Evolutionary conservation across 2,329 filamentous ascomycete genomes (phyloP).

Genomic region (Epichloe uncinata): DNA sequence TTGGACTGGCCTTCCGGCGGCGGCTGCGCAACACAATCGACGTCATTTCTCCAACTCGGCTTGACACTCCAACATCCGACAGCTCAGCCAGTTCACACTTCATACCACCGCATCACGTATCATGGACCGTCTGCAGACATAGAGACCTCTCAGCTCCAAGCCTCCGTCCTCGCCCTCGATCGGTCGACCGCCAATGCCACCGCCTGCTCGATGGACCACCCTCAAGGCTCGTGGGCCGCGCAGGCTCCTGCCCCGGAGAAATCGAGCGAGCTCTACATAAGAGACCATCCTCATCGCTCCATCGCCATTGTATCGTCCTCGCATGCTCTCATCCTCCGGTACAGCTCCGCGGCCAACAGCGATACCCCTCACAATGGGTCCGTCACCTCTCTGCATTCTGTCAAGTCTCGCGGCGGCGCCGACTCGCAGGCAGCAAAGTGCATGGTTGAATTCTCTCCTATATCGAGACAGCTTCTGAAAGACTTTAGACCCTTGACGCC

Average conservation of each 20-base stretch:
- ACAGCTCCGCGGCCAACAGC: slow-evolving; percentile 49
- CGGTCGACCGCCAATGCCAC: slow-evolving; percentile 6
- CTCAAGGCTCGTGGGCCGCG: slow-evolving; percentile 29
- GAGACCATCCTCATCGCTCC: slow-evolving; percentile 74
- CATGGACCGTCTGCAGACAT: slow-evolving; percentile 11
- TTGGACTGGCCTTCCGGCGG: neutral
- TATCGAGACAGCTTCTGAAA: slow-evolving; percentile 51
- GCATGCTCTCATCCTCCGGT: slow-evolving; percentile 73
- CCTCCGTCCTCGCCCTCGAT: slow-evolving; percentile 4
- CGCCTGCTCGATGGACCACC: slow-evolving; percentile 31
- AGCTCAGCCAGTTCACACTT: neutral
- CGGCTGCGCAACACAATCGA: neutral
- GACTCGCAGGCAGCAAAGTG: slow-evolving; percentile 46
- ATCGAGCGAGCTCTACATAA: slow-evolving; percentile 68
- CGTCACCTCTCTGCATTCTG: slow-evolving; percentile 37
- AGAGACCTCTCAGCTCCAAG: neutral
- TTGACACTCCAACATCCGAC: neutral
- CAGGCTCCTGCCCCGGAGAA: slow-evolving; percentile 38
- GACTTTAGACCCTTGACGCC: slow-evolving; percentile 67
- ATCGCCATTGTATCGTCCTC: slow-evolving; percentile 72
- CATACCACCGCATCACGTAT: neutral
- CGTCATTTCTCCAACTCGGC: slow-evolving; percentile 1
- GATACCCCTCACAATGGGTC: slow-evolving; percentile 47
- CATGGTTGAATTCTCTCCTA: slow-evolving; percentile 73
- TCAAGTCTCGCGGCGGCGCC: slow-evolving; percentile 28